Base-by-base conservation (phyloP, 2,329 filamentous ascomycete genomes). In the Pseudocercospora fijiensis region DNA sequence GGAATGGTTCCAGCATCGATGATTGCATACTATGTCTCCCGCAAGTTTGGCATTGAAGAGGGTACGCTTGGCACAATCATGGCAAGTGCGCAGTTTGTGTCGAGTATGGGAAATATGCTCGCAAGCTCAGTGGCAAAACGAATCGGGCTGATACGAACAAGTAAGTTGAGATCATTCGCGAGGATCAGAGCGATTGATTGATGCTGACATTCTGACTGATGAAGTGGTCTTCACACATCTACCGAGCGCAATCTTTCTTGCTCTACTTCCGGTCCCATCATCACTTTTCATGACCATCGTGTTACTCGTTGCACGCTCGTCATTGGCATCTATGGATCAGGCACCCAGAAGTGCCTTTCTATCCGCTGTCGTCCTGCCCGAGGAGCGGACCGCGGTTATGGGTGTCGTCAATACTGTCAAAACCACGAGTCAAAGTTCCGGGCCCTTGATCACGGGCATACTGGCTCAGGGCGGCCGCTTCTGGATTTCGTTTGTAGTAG, bases 331-430 rank as follows among this genome's bases (percentile, higher is more conserved):
- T 56, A 92, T 92, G 89, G 89, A 92, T 69, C 83, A 85, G 22
- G 89, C 87, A 0, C 90, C 90, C 0, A 83, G 89, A 8, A 83
- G 85, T 2, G 89, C 89, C 0, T 91, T 92, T 73, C 76, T 92
- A 1, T 85, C 89, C 0, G 85, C 86, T 1, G 83, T 87, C 0
- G 81, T 92, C 2, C 82, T 85, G 9, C 83, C 88, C 0, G 78
- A 81, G 2, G 89, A 92, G 74, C 83, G 90, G 1, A 92, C 89
- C 0, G 87, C 88, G 0, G 84, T 90, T 10, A 88, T 92, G 84
- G 90, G 89, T 0, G 78, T 87, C 0, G 81, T 90, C 3, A 91
- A 90, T 66, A 85, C 89, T 0, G 84, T 88, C 27, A 90, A 90
- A 76, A 91, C 88, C 0, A 78, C 82, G 5, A 81, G 83, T 4